phyloP scores from a whole-genome alignment of 2,329 filamentous ascomycete genomes.

The Epichloe sp. region DNA sequence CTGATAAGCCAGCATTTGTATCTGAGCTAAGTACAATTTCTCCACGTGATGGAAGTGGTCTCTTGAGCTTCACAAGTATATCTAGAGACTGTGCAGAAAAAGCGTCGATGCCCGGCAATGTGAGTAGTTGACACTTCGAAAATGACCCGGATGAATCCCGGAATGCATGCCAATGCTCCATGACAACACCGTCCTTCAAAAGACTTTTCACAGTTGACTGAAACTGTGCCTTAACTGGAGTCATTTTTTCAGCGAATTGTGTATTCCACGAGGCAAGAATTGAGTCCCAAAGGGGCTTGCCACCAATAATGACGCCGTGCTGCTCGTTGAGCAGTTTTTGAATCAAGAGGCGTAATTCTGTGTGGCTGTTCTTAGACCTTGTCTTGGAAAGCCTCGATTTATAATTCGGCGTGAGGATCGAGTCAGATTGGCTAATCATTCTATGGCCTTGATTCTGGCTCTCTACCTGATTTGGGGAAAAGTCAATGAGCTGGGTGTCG shows the following conservation, averaged over 20 bases:
- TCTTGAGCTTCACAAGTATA: conserved; percentile 34
- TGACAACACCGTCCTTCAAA: conserved; percentile 19
- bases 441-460: neutral
- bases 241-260: conserved; percentile 24
- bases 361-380: neutral
- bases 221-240: conserved; percentile 27
- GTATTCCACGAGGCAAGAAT: conserved; percentile 31
- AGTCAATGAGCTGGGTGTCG: neutral
- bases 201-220: conserved; percentile 26
- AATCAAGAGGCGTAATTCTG: conserved; percentile 11
- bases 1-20: neutral
- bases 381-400: neutral
- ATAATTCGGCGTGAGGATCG: neutral
- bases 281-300: conserved; percentile 35
- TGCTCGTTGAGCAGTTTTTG: conserved; percentile 17
- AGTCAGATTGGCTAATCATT: neutral
- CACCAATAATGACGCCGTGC: conserved; percentile 37
- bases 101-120: conserved; percentile 28
- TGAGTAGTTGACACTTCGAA: conserved; percentile 30
- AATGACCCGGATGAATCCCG: conserved; percentile 27
- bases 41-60: conserved; percentile 17
- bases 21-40: neutral
- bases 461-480: neutral
- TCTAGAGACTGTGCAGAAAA: conserved; percentile 27
- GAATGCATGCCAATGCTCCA: conserved; percentile 32